These are phyloP conservation scores for Knoxdaviesia proteae DNA, from an alignment of 2,329 filamentous ascomycete species.

Conservation along the genomic window DNA sequence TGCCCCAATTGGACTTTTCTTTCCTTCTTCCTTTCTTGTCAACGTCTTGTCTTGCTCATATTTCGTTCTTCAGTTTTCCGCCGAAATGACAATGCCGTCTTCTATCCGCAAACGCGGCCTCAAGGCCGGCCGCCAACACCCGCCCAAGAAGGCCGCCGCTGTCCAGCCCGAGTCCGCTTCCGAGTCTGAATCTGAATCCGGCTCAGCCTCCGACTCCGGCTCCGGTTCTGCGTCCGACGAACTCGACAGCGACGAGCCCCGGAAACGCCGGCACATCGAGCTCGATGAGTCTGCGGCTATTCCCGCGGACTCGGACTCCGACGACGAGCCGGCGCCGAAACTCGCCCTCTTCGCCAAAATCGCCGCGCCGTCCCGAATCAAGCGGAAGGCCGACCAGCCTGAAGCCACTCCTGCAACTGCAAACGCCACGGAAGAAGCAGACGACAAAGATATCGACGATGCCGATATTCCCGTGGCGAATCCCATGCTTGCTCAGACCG, in stretches of 20 bases:
- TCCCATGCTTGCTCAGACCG: slow-evolving; percentile 27
- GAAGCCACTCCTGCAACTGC: slow-evolving; percentile 6
- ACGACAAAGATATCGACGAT: no score
- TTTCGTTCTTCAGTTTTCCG: no score
- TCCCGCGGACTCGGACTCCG: slow-evolving; percentile 6
- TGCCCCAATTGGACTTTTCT: no score
- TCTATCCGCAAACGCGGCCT: no score
- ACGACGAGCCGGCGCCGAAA: slow-evolving; percentile 13
- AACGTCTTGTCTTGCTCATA: no score
- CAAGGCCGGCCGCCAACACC: no score
- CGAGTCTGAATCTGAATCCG: neutral
- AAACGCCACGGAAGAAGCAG: slow-evolving; percentile 4
- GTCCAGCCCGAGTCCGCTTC: neutral
- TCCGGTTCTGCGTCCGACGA: slow-evolving; percentile 24
- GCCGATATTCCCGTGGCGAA: slow-evolving; percentile 8
- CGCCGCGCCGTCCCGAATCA: slow-evolving; percentile 32
- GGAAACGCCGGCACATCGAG: slow-evolving; percentile 23
- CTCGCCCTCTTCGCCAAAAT: slow-evolving; percentile 18
- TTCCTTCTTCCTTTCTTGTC: no score
- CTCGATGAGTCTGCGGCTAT: slow-evolving; percentile 3
- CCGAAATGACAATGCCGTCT: no score
- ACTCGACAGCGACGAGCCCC: slow-evolving; percentile 21
- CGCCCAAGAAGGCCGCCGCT: no score
- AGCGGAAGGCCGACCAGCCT: slow-evolving; percentile 13
- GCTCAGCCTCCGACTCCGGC: neutral